phyloP scores from a whole-genome alignment of 495 filamentous ascomycete genomes.

The Chaetomidium leptoderma region DNA sequence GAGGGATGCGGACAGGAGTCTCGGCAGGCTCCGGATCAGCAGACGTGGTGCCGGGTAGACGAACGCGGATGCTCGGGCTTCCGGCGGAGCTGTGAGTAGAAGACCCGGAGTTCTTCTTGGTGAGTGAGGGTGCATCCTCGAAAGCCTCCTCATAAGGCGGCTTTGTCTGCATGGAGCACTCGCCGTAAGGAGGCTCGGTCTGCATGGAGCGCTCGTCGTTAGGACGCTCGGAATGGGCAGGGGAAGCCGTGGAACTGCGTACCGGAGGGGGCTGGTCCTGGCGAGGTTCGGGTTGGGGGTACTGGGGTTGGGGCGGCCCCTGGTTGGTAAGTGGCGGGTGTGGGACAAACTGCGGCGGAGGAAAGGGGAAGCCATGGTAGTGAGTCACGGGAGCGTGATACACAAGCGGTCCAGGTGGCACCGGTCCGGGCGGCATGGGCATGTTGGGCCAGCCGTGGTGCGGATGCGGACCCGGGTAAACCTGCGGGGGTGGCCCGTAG shows the following conservation, averaged over 20 bases:
- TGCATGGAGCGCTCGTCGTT: not conserved
- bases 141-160: conserved; percentile 7
- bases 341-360: not conserved
- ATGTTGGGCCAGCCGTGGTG: not conserved
- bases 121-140: not conserved
- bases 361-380: not conserved
- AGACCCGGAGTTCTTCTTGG: not conserved
- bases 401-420: not conserved
- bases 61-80: not conserved
- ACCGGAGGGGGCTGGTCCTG: too few species aligned
- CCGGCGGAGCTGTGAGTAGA: not conserved
- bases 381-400: not conserved
- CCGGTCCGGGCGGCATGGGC: not conserved
- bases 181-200: not conserved
- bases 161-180: not conserved
- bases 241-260: not conserved
- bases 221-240: not conserved
- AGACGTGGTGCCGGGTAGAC: not conserved
- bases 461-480: not conserved
- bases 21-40: not conserved
- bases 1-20: not conserved
- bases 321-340: not conserved
- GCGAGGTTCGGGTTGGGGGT: too few species aligned
- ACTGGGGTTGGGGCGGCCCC: too few species aligned
- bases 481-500: not conserved